These are phyloP conservation scores for Biscogniauxia marginata DNA, from an alignment of 2,329 filamentous ascomycete genomes.

Conservation along the genomic window DNA sequence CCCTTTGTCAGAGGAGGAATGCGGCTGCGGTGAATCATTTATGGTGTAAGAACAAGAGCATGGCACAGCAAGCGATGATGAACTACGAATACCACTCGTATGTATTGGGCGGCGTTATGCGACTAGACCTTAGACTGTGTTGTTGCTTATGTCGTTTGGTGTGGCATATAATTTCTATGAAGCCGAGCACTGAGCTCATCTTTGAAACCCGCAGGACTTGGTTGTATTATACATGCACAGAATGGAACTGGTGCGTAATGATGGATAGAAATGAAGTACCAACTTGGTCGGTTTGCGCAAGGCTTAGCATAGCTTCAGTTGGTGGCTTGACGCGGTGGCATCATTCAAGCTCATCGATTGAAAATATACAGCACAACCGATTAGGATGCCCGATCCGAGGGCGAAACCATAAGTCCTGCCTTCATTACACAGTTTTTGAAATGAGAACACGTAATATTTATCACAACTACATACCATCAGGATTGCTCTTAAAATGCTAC, in stretches of 20 bases:
- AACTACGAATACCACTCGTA: conserved; percentile 17
- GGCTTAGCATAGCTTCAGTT: neutral
- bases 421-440: neutral
- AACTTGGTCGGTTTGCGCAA: too few relatives aligned
- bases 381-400: neutral
- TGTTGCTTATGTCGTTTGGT: neutral
- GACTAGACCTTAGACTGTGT: conserved; percentile 12
- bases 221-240: neutral
- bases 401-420: neutral
- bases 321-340: neutral
- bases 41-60: conserved; percentile 60
- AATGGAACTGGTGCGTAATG: neutral
- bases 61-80: conserved; percentile 3
- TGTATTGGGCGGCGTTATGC: conserved; percentile 29
- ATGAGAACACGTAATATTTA: neutral
- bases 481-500: too few relatives aligned
- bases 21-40: conserved; percentile 94
- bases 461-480: too few relatives aligned
- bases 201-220: neutral
- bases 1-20: conserved; percentile 76
- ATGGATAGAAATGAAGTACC: neutral
- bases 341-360: too few relatives aligned
- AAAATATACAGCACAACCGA: too few relatives aligned
- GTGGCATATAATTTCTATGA: neutral
- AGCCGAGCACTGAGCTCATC: neutral